Evolutionary conservation across 1,284 basidiomycete species (phyloP).

Genomic region (Pseudozyma flocculosa): DNA sequence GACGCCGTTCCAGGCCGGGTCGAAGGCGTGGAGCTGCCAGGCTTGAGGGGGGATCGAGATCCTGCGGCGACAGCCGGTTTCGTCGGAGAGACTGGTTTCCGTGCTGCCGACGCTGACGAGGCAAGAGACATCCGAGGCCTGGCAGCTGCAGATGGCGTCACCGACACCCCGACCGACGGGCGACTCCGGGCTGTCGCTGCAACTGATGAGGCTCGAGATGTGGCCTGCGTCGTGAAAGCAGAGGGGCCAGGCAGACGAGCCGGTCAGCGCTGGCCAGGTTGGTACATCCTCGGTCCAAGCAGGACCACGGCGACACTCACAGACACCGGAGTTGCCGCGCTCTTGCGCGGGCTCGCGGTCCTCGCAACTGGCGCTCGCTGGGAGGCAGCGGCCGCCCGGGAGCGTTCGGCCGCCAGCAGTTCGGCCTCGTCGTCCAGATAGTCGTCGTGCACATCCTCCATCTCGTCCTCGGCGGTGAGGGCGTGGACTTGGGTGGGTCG

Average conservation of each 20-base stretch:
- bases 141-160: too few relatives aligned
- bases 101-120: not conserved
- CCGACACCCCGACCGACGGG: too few relatives aligned
- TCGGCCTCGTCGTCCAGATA: conserved; percentile 6
- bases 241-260: too few relatives aligned
- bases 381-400: too few relatives aligned
- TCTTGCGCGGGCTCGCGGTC: conserved; percentile 20
- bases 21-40: conserved; percentile 4
- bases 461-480: conserved; percentile 51
- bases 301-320: too few relatives aligned
- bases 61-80: not conserved
- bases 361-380: conserved; percentile 3
- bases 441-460: conserved; percentile 34
- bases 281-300: too few relatives aligned
- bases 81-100: not conserved
- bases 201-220: too few relatives aligned
- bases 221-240: too few relatives aligned
- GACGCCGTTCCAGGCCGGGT: conserved; percentile 17
- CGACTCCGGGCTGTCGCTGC: too few relatives aligned
- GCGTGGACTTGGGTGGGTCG: conserved; percentile 80
- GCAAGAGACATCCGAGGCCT: not conserved
- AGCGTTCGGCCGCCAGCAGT: not conserved
- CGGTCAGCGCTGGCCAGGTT: too few relatives aligned
- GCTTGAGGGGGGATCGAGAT: conserved; percentile 26
- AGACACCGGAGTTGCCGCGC: conserved; percentile 6